Evolutionary conservation across 805 yeast species (phyloP).

Genomic region (Phaffomyces antillensis): DNA sequence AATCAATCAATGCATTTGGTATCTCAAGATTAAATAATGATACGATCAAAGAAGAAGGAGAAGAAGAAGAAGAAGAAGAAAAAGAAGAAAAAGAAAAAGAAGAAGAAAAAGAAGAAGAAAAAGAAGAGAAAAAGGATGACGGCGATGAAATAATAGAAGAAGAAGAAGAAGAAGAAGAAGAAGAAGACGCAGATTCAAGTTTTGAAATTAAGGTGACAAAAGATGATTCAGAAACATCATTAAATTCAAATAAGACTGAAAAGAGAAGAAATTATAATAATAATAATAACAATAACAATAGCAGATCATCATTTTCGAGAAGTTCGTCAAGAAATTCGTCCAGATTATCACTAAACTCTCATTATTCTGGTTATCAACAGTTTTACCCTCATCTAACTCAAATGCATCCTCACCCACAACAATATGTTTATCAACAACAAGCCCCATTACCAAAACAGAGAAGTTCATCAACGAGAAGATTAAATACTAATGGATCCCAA

Average conservation of each 20-base stretch:
- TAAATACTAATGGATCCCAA: conserved; percentile 48
- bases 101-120: neutral
- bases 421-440: neutral
- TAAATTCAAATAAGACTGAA: neutral
- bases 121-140: neutral
- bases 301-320: neutral
- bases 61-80: neutral
- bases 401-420: neutral
- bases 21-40: conserved; percentile 6
- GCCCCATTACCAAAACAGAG: neutral
- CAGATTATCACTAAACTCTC: conserved; percentile 13
- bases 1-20: conserved; percentile 13
- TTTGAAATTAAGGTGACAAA: conserved; percentile 2
- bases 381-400: neutral
- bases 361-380: conserved; percentile 8
- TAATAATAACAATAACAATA: neutral
- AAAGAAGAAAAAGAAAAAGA: neutral
- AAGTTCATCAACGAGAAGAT: neutral
- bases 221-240: neutral
- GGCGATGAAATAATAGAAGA: neutral
- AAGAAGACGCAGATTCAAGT: conserved; percentile 1
- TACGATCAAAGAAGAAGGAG: neutral
- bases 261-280: neutral
- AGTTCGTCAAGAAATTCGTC: conserved; percentile 13
- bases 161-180: conserved; percentile 2